Evolutionary conservation across 225 moss, liverwort and hornwort species (phyloP), one percentile per base, ranked within the genome.

Genomic region (Rhytidiadelphus loreus): DNA sequence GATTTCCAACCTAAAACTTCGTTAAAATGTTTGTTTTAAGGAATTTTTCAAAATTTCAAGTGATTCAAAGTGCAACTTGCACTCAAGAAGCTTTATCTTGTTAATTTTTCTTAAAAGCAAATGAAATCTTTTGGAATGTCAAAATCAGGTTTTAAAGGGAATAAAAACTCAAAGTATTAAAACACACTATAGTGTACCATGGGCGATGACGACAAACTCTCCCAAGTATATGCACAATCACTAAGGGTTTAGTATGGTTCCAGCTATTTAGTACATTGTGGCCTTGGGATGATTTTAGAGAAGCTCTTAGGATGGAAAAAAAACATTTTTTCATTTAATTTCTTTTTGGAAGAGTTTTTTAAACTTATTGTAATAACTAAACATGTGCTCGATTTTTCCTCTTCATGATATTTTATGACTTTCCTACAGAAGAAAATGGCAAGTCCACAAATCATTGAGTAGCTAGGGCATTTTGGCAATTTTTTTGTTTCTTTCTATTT

Each of bases 151-250:
- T 25, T 70, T 8, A 15, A 39, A 11, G 1, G 5, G 2, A 23
- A 19, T 35, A 41, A 41, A 41, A 25, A 2, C 3, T 70, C 25
- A 41, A 14, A 41, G 5, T 41, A 41, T 25, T 41, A 5, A n/a
- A 25, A 8, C 41, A 14, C 4, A 24, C 0, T 12, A n/a, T 21
- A 22, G 23, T 22, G 7, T n/a, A 35, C 4, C n/a, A n/a, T n/a
- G n/a, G n/a, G n/a, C n/a, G n/a, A n/a, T n/a, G n/a, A n/a, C n/a
- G n/a, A 11, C 35, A 37, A 65, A 65, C 3, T 65, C 10, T 65
- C 0, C 1, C 0, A 1, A 66, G 21, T 1, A n/a, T n/a, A 66
- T 3, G 4, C 1, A 68, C 6, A 66, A 12, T 66, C 2, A 66
- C 0, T 1, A 66, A 20, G 65, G 37, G 0, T 28, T 61, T 32